A percentile compares a stretch with the other conserved stretches of the same genome.
These are phyloP conservation scores for Phylloporus arenicola DNA, from an alignment of 768 basidiomycete species.

Conservation along the genomic window DNA sequence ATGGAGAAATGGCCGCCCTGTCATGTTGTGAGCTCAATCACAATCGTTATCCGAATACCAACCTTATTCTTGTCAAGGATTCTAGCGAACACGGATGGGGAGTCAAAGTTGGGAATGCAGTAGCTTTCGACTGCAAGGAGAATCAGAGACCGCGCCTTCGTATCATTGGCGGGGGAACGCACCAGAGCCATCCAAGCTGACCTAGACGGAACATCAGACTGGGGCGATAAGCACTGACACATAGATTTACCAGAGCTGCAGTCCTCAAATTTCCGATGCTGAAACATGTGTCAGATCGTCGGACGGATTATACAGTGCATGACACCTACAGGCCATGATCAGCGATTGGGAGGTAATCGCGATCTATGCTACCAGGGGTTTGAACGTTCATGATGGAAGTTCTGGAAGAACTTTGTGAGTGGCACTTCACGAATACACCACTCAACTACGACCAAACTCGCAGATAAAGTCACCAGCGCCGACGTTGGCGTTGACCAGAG, in stretches of 20 bases:
- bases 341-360: slow-evolving; percentile 69
- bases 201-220: slow-evolving; percentile 26
- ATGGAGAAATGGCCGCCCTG: slow-evolving; percentile 91
- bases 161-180: background rate
- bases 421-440: background rate
- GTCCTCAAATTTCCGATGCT: slow-evolving; percentile 84
- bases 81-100: slow-evolving; percentile 86
- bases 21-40: slow-evolving; percentile 3
- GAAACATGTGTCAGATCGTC: slow-evolving; percentile 8
- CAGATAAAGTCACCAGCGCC: background rate
- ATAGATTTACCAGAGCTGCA: slow-evolving; percentile 55
- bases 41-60: background rate
- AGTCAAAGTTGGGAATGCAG: slow-evolving; percentile 91
- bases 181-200: slow-evolving; percentile 83
- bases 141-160: background rate
- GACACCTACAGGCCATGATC: slow-evolving; percentile 73
- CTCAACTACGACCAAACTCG: too few species aligned
- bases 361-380: slow-evolving; percentile 44
- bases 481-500: background rate
- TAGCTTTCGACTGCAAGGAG: slow-evolving; percentile 71
- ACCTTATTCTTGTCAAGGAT: slow-evolving; percentile 82
- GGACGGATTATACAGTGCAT: background rate
- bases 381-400: slow-evolving; percentile 42
- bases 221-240: background rate
- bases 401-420: background rate